Percentiles rank a stretch among this genome's conserved stretches.
Evolutionary conservation across 805 yeast genomes (phyloP).

Genomic region (Candida yuanshanica): DNA sequence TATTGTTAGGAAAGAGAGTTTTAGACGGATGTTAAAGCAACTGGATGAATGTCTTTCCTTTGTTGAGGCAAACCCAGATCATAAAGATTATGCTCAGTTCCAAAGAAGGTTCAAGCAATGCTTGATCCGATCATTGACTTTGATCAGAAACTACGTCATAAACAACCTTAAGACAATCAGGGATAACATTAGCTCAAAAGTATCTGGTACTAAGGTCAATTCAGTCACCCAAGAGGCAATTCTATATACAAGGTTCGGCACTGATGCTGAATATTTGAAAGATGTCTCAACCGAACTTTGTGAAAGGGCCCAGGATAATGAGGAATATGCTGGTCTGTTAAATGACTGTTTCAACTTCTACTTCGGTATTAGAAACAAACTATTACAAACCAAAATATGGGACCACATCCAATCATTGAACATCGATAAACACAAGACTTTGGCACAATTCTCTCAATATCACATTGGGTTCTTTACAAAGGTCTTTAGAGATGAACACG

Average conservation of each 20-base stretch:
- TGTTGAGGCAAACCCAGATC: constrained; percentile 47
- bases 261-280: constrained; percentile 34
- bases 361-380: constrained; percentile 47
- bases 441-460: constrained; percentile 59
- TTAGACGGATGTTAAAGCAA: constrained; percentile 45
- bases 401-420: constrained; percentile 30
- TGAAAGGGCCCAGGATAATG: constrained; percentile 31
- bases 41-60: constrained; percentile 67
- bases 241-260: constrained; percentile 57
- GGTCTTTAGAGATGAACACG: constrained; percentile 54
- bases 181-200: constrained; percentile 25
- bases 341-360: constrained; percentile 62
- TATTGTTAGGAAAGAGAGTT: constrained; percentile 54
- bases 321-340: constrained; percentile 60
- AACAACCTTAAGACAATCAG: constrained; percentile 31
- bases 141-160: constrained; percentile 63
- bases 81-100: constrained; percentile 66
- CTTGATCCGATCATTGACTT: constrained; percentile 70
- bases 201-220: constrained; percentile 21
- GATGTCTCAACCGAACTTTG: constrained; percentile 32
- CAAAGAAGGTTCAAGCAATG: constrained; percentile 75
- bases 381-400: constrained; percentile 40
- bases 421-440: constrained; percentile 22
- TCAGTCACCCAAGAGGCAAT: constrained; percentile 55
- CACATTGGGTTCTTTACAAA: constrained; percentile 56